Conservation (phyloP, 2,329 filamentous ascomycete species). For the Oidium heveae region DNA sequence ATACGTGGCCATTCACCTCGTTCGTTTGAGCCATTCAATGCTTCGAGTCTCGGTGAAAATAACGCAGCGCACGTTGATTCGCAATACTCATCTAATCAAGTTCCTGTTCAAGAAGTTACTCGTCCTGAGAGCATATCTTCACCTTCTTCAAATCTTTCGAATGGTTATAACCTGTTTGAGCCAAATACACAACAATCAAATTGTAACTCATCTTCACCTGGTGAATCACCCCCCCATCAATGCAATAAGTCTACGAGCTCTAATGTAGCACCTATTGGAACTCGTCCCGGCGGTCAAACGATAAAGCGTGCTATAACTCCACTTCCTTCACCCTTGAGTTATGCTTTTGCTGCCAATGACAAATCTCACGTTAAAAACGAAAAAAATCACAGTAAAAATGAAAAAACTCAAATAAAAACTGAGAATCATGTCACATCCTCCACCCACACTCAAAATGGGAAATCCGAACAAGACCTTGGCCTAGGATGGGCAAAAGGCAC, state of each 20-base stretch:
- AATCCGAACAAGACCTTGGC: slow-evolving; percentile 14
- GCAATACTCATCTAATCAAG: slow-evolving; percentile 21
- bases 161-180: slow-evolving; percentile 35
- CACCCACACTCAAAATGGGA: slow-evolving; percentile 28
- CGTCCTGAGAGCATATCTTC: slow-evolving; percentile 70
- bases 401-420: slow-evolving; percentile 12
- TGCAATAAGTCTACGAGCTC: slow-evolving; percentile 31
- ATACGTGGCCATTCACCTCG: slow-evolving; percentile 58
- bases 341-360: slow-evolving; percentile 36
- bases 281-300: slow-evolving; percentile 41
- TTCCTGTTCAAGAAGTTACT: slow-evolving; percentile 20
- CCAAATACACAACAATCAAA: slow-evolving; percentile 37
- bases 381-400: background rate
- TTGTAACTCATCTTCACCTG: slow-evolving; percentile 69
- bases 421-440: slow-evolving; percentile 22
- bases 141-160: slow-evolving; percentile 40
- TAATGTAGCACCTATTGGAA: slow-evolving; percentile 78
- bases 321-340: slow-evolving; percentile 66
- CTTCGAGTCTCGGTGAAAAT: background rate
- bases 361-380: slow-evolving; percentile 14
- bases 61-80: slow-evolving; percentile 18
- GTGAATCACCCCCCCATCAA: slow-evolving; percentile 50
- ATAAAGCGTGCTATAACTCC: slow-evolving; percentile 62
- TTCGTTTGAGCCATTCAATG: slow-evolving; percentile 43
- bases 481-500: slow-evolving; percentile 51